Base-by-base conservation (phyloP, 495 filamentous ascomycete genomes). In the Astrothelium macrocarpum region DNA sequence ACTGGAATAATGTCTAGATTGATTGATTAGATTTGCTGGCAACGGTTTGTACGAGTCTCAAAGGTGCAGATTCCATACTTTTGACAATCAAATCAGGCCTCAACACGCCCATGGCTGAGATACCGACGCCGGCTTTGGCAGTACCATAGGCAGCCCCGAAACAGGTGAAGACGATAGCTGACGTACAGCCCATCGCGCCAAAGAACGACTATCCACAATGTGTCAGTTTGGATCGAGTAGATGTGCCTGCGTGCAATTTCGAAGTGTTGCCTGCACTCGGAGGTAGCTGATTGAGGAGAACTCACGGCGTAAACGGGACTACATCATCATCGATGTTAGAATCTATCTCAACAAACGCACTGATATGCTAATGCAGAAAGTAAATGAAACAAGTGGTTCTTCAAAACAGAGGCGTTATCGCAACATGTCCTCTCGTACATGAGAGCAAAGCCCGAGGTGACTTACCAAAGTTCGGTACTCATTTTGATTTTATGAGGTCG, bases 271-370 rank as follows among this genome's bases (percentile, higher is more conserved):
- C 39, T 34, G 56, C 29, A 5, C 32, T 9, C 3, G 49, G 53
- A 10, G 1, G 49, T 14, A 34, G 32, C 32, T 26, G 58, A 9
- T 28, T 9, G 53, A 61, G 59, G 60, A 29, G 60, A 75, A 97
- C 93, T 89, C 80, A 98, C 94, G 81, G 94, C 93, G 83, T 98
- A 98, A 70, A 96, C 93, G 79, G 94, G 94, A 81, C 94, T 98
- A 71, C 69, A 71, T 18, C 69, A 60, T 67, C 60, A 53, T 39
- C 45, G 59, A 0, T 62, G 70, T 86, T 76, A 84, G 80, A 75
- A 74, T 67, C 62, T 63, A 46, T 56, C 20, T 20, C 16, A 9
- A 28, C 7, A 29, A 56, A 56, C 5, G 16, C 9, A 29, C 9
- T 25, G 25, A 16, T 9, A 56, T 29, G 25, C 26, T 10, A 28